These are phyloP conservation scores for Solanum pinnatisectum DNA, from an alignment of 257 asterid genomes.

Conservation along the genomic window DNA sequence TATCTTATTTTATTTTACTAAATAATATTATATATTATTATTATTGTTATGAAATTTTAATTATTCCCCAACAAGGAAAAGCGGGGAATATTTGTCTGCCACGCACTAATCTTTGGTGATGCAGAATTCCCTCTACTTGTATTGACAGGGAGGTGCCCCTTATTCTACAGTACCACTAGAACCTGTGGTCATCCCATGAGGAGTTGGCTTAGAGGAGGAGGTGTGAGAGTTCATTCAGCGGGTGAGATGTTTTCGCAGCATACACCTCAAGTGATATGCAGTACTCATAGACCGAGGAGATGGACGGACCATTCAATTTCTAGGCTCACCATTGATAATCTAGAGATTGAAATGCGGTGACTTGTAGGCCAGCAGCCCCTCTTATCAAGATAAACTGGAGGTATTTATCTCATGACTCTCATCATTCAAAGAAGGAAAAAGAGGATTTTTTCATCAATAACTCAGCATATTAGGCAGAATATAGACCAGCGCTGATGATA, in stretches of 20 bases:
- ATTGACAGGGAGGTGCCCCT: slow-evolving; percentile 79
- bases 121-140: slow-evolving; percentile 63
- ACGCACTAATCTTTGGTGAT: slow-evolving; percentile 71
- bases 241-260: slow-evolving; percentile 52
- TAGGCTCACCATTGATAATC: slow-evolving; percentile 61
- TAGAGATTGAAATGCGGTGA: slow-evolving; percentile 72
- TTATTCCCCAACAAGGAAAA: slow-evolving; percentile 28
- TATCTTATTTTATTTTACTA: too few relatives aligned
- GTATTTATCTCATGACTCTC: slow-evolving; percentile 44
- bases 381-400: slow-evolving; percentile 31
- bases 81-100: slow-evolving; percentile 78
- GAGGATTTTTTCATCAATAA: slow-evolving; percentile 58
- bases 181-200: slow-evolving; percentile 70
- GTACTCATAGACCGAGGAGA: slow-evolving; percentile 5
- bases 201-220: slow-evolving; percentile 55
- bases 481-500: too few relatives aligned
- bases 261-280: slow-evolving; percentile 45
- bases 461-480: neutral
- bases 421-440: slow-evolving; percentile 79
- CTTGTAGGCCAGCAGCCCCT: slow-evolving; percentile 79
- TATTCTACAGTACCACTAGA: slow-evolving; percentile 33
- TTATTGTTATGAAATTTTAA: too few relatives aligned
- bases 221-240: slow-evolving; percentile 51
- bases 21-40: too few relatives aligned
- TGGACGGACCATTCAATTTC: slow-evolving; percentile 37